Evolutionary conservation across 345 rosid genomes (phyloP).

Genomic region (Populus nigra): DNA sequence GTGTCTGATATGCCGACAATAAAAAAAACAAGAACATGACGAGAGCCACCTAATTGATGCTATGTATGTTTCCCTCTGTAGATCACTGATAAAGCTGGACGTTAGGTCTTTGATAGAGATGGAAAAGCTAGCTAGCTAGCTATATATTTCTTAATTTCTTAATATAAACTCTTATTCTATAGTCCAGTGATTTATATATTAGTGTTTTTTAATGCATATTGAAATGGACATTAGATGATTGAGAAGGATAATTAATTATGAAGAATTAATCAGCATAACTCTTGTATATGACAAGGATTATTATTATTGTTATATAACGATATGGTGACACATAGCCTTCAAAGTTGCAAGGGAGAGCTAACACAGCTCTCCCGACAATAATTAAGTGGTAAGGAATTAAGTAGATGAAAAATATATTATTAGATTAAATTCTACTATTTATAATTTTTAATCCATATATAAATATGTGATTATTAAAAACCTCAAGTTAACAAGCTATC

Average conservation of each 20-base stretch:
- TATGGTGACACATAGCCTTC: neutral
- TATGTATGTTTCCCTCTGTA: neutral
- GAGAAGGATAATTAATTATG: neutral
- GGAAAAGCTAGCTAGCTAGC: neutral
- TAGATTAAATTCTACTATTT: too few species aligned
- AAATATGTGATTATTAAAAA: too few species aligned
- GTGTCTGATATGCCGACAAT: neutral
- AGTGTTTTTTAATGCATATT: neutral
- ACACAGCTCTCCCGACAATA: too few species aligned
- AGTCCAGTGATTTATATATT: too few species aligned
- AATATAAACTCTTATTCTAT: neutral
- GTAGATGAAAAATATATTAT: too few species aligned
- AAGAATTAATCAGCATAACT: neutral
- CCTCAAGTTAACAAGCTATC: too few species aligned
- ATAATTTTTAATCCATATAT: too few species aligned
- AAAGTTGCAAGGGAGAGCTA: neutral
- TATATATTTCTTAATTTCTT: too few species aligned
- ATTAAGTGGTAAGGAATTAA: too few species aligned
- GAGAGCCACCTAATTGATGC: neutral
- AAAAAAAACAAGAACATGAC: neutral
- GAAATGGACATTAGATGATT: neutral
- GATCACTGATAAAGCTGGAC: conserved; percentile 2
- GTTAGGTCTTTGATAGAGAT: conserved; percentile 12
- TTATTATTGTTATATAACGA: neutral
- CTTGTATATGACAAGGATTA: neutral